Evolutionary conservation across 1,139 yeast genomes (phyloP), one percentile per base, ranked within the genome.

Genomic region (Yamadazyma songkhlaensis): DNA sequence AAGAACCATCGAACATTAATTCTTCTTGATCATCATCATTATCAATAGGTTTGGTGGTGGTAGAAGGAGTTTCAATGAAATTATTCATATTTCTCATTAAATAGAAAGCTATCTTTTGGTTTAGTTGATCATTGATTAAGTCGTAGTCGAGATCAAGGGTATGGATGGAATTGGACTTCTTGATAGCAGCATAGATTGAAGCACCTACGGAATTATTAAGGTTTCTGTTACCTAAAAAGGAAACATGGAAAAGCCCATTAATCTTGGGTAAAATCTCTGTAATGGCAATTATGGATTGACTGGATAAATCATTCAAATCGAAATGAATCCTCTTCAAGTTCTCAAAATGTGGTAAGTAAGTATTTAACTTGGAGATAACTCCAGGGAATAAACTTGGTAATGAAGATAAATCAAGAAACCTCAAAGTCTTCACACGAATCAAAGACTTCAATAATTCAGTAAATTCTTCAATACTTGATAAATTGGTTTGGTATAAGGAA

Each of bases 31-130:
- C 62, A 14, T 42, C 39, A 25, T 59, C 60, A 26, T 49, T 40
- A 14, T 39, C 42, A 20, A 10, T 20, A 2, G 22, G 25, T 9
- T 14, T 13, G 3, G 11, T 26, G 9, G 31, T n/a, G 12, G 13
- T 21, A 2, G 28, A 9, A 9, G 31, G 34, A 11, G 35, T 11
- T 20, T 45, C 39, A 17, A 48, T 40, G 3, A 46, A 35, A 34
- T 60, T 66, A 51, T 87, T 90, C 84, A 89, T 82, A 55, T 89
- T 89, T 52, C 84, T 76, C 83, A 89, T 81, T 51, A 90, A 69
- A 53, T 84, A 84, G 43, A 85, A 77, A 0, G 95, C 94, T 44
- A 89, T 78, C 55, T 90, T 76, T 29, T 89, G 85, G 22, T 84
- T 77, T 34, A 89, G 67, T 44, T 79, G 80, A 45, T 83, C 89